Conservation (phyloP, 164 flowering plant genomes). For the Stephania japonica region DNA sequence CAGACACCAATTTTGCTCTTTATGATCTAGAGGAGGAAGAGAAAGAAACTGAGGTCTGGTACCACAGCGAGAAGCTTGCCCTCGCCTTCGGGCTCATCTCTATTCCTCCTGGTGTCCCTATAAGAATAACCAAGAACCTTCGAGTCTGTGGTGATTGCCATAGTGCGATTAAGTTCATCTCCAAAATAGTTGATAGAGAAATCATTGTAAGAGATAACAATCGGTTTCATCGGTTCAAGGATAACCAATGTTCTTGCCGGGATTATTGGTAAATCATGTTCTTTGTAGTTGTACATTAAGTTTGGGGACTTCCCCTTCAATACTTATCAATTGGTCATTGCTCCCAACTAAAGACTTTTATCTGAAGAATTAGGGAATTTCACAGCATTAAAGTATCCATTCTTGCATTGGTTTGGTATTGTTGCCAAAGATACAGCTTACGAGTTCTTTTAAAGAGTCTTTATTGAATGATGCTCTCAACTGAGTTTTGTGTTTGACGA, state of each 20-base stretch:
- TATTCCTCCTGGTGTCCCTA: conserved; percentile 56
- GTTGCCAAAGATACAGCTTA: too few relatives aligned
- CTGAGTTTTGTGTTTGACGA: too few relatives aligned
- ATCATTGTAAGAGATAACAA: conserved; percentile 71
- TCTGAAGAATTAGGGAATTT: too few relatives aligned
- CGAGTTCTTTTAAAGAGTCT: too few relatives aligned
- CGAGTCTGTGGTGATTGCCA: conserved; percentile 83
- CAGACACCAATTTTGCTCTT: conserved; percentile 59
- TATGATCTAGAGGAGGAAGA: conserved; percentile 81
- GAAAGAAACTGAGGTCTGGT: conserved; percentile 56
- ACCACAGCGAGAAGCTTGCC: conserved; percentile 80
- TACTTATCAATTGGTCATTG: neutral
- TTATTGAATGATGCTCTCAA: too few relatives aligned
- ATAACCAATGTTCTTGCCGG: conserved; percentile 56
- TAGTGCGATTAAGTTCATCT: conserved; percentile 58
- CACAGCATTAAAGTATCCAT: too few relatives aligned
- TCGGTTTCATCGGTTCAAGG: conserved; percentile 57
- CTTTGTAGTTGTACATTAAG: neutral
- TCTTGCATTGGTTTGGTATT: too few relatives aligned
- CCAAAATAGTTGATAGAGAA: conserved; percentile 54
- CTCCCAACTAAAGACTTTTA: too few relatives aligned
- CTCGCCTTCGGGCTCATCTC: conserved; percentile 69
- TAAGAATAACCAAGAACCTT: conserved; percentile 74
- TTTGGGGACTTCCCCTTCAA: neutral
- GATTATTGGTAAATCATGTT: conserved; percentile 62